Base-by-base conservation (phyloP, 2,329 filamentous ascomycete genomes). In the Metarhizium brunneum region DNA sequence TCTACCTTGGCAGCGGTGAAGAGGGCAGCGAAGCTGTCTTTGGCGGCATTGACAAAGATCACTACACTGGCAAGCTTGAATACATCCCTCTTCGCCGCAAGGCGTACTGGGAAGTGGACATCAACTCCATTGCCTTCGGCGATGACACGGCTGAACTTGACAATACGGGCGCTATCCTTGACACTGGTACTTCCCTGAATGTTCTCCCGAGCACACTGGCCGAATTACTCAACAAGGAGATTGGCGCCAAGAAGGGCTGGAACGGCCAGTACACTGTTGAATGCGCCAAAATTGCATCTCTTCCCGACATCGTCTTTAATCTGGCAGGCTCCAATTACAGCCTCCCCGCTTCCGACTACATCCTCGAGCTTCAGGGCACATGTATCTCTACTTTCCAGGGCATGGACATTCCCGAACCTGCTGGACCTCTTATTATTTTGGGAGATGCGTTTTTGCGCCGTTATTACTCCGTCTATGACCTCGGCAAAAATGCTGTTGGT, bases 61-160 rank as follows among this genome's bases (percentile, higher is more conserved):
- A 94, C 79, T 85, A 80, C 72, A 85, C 81, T 43, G 94, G 94
- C 68, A 86, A 97, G 73, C 82, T 99, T 66, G 89, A 86, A 70
- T 95, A 91, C 73, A 90, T 99, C 64, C 94, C 94, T 55, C 84
- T 99, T 64, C 90, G 94, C 73, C 90, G 94, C 71, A 97, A 97
- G 87, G 94, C 94, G 52, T 99, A 99, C 83, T 99, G 94, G 94
- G 94, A 99, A 82, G 92, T 99, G 55, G 92, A 97, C 67, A 85
- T 99, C 59, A 87, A 97, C 67, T 81, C 90, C 61, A 94, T 99
- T 75, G 85, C 87, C 55, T 90, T 96, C 61, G 95, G 94, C 65
- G 82, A 92, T 54, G 83, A 88, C 68, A 86, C 84, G 62, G 92
- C 92, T 59, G 88, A 96, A 73, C 85, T 97, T 61, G 92, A 97